Percentiles rank a stretch among this genome's conserved stretches.
phyloP scores from a whole-genome alignment of 1,284 basidiomycete species.

The Boletus hoseneyae region DNA sequence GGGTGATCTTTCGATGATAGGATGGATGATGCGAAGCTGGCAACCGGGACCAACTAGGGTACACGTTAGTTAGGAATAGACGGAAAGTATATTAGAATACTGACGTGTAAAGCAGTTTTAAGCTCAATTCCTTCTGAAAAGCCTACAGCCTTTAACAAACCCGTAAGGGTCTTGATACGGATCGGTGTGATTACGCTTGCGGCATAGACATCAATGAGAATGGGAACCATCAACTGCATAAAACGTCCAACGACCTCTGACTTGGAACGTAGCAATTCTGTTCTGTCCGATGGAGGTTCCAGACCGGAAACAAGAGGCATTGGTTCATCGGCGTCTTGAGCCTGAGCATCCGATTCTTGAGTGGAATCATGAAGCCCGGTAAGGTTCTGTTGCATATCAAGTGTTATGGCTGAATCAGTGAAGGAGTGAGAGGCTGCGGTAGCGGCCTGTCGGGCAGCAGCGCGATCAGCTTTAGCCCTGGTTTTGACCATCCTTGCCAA shows the following conservation, averaged over 20 bases:
- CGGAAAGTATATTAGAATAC: constrained; percentile 12
- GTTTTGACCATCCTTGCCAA: constrained; percentile 70
- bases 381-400: constrained; percentile 16
- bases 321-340: constrained; percentile 38
- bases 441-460: constrained; percentile 56
- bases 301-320: constrained; percentile 15
- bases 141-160: constrained; percentile 83
- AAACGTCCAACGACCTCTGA: constrained; percentile 77
- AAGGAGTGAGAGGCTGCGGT: constrained; percentile 29
- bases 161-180: constrained; percentile 82
- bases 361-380: constrained; percentile 26
- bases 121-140: constrained; percentile 79
- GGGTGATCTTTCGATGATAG: constrained; percentile 89
- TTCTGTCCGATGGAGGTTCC: constrained; percentile 52
- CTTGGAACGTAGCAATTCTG: constrained; percentile 71
- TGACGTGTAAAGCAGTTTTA: constrained; percentile 71
- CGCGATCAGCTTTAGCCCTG: constrained; percentile 73
- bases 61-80: constrained; percentile 9
- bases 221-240: constrained; percentile 84
- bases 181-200: constrained; percentile 87
- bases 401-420: constrained; percentile 26
- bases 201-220: constrained; percentile 92
- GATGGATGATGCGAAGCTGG: constrained; percentile 89
- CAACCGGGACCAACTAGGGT: constrained; percentile 79
- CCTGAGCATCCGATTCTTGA: constrained; percentile 32